phyloP scores from a whole-genome alignment of 192 early-diverging fungal species.

The Backusella tarrabulga region DNA sequence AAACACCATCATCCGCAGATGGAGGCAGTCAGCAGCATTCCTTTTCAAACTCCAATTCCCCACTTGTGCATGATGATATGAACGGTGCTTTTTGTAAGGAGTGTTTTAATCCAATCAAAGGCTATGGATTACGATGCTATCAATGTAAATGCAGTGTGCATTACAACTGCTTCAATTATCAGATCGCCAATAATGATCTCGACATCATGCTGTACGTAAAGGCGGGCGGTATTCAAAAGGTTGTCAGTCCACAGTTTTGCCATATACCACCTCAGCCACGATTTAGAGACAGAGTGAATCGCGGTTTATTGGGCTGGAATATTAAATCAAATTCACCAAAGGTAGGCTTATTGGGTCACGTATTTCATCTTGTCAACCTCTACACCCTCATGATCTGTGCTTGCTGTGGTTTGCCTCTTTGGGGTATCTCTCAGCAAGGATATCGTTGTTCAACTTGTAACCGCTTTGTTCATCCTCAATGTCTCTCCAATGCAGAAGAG shows the following conservation, averaged over 20 bases:
- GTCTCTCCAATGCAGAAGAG: slow-evolving; percentile 20
- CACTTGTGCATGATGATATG: slow-evolving; percentile 2
- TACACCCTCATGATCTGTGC: slow-evolving; percentile 53
- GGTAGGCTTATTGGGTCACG: slow-evolving; percentile 35
- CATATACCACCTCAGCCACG: slow-evolving; percentile 25
- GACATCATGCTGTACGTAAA: slow-evolving; percentile 36
- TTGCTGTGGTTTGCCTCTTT: slow-evolving; percentile 48
- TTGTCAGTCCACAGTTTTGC: slow-evolving; percentile 46
- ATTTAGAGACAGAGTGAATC: slow-evolving; percentile 5
- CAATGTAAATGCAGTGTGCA: slow-evolving; percentile 51
- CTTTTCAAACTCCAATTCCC: background rate
- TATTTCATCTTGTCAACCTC: slow-evolving; percentile 51
- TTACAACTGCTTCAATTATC: slow-evolving; percentile 47
- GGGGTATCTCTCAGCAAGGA: slow-evolving; percentile 55
- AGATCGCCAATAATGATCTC: slow-evolving; percentile 24
- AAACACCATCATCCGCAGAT: background rate
- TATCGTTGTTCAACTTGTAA: slow-evolving; percentile 52
- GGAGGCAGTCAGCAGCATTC: background rate
- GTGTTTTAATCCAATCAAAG: slow-evolving; percentile 42
- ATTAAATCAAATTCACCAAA: background rate
- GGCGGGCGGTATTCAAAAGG: slow-evolving; percentile 38
- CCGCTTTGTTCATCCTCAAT: slow-evolving; percentile 47
- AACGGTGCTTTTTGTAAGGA: slow-evolving; percentile 28
- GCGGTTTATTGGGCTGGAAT: background rate
- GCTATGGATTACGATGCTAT: slow-evolving; percentile 52